Evolutionary conservation across 2,329 filamentous ascomycete genomes (phyloP).

Genomic region (Monilinia vaccinii-corymbosi): DNA sequence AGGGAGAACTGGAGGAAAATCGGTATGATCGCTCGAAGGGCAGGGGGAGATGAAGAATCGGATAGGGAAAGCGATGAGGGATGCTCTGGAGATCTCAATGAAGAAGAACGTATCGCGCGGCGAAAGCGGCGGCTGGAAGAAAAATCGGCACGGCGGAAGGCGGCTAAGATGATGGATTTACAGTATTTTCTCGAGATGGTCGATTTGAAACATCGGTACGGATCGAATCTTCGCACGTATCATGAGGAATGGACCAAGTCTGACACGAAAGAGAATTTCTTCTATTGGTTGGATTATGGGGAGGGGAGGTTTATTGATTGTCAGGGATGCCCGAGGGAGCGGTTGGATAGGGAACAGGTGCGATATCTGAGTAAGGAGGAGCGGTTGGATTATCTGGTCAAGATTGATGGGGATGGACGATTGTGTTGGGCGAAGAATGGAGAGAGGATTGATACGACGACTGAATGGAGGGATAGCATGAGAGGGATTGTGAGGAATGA

Average conservation of each 20-base stretch:
- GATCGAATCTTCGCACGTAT: constrained; percentile 62
- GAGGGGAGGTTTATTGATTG: constrained; percentile 63
- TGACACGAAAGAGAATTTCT: constrained; percentile 78
- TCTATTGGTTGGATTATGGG: constrained; percentile 85
- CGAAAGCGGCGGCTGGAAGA: constrained; percentile 38
- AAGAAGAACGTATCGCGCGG: constrained; percentile 33
- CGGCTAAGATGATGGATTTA: constrained; percentile 71
- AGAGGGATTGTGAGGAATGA: constrained; percentile 59
- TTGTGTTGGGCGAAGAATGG: constrained; percentile 86
- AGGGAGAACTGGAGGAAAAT: constrained; percentile 68
- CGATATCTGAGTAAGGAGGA: constrained; percentile 79
- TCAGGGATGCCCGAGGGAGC: constrained; percentile 61
- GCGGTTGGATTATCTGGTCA: constrained; percentile 69
- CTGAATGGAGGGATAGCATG: constrained; percentile 69
- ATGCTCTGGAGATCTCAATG: constrained; percentile 18
- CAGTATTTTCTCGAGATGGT: constrained; percentile 83
- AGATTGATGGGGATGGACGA: constrained; percentile 62
- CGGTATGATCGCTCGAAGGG: constrained; percentile 60
- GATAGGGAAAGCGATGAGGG: constrained; percentile 17
- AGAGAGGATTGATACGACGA: constrained; percentile 65
- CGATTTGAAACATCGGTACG: constrained; percentile 68
- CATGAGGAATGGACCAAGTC: constrained; percentile 76
- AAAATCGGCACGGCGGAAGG: constrained; percentile 50
- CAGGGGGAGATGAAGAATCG: constrained; percentile 54
- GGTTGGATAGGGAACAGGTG: constrained; percentile 69